Evolutionary conservation across 2,329 filamentous ascomycete species (phyloP).

Genomic region (Lecanicillium sp.): DNA sequence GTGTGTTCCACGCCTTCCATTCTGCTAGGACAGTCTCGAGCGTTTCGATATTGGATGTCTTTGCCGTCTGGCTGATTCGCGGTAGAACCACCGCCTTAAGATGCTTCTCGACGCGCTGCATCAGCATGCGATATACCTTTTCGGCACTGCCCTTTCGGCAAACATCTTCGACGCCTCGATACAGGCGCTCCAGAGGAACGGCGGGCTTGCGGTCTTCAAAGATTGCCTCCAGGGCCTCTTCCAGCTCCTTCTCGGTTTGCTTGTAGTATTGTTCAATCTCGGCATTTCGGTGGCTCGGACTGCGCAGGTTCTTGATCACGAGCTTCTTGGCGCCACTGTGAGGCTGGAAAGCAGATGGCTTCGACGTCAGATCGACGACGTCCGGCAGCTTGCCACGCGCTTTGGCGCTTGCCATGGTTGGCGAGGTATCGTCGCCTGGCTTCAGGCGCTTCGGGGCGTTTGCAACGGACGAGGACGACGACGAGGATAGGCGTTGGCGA

Average conservation of each 20-base stretch:
- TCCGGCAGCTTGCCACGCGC: slow-evolving; percentile 32
- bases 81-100: slow-evolving; percentile 54
- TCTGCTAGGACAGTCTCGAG: slow-evolving; percentile 45
- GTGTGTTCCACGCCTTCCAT: slow-evolving; percentile 73
- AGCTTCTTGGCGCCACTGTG: slow-evolving; percentile 74
- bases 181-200: slow-evolving; percentile 81
- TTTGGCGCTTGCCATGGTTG: slow-evolving; percentile 25
- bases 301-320: slow-evolving; percentile 85
- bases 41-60: slow-evolving; percentile 50
- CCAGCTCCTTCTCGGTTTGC: slow-evolving; percentile 65
- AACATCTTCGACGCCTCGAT: slow-evolving; percentile 83
- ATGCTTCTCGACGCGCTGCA: slow-evolving; percentile 57
- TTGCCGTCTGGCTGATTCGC: slow-evolving; percentile 40
- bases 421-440: slow-evolving; percentile 15
- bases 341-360: slow-evolving; percentile 52
- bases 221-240: slow-evolving; percentile 63
- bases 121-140: slow-evolving; percentile 58
- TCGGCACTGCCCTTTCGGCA: slow-evolving; percentile 70
- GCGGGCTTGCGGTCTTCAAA: slow-evolving; percentile 56
- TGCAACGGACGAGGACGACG: slow-evolving; percentile 19
- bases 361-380: slow-evolving; percentile 24
- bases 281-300: slow-evolving; percentile 43
- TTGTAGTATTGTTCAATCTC: slow-evolving; percentile 72
- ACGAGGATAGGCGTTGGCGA: slow-evolving; percentile 27
- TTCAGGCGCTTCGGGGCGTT: slow-evolving; percentile 23